Conservation (phyloP, 768 basidiomycete genomes). For the Xerocomus brunneocitrinus region DNA sequence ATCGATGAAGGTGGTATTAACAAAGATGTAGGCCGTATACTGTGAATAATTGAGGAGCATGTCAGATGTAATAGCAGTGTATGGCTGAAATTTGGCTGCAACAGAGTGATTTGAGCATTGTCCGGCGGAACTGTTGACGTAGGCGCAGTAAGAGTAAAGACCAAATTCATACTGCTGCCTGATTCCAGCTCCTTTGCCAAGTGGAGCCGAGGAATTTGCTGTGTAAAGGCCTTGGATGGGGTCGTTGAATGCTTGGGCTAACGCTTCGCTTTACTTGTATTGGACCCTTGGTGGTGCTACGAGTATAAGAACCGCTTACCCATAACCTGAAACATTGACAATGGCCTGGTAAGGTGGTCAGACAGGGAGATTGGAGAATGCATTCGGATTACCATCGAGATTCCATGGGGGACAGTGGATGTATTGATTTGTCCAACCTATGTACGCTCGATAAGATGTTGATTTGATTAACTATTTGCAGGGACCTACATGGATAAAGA, state of each 20-base stretch:
- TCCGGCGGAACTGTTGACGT: constrained; percentile 54
- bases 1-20: constrained; percentile 50
- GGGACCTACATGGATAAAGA: constrained; percentile 72
- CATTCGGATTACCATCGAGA: constrained; percentile 58
- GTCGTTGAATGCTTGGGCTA: constrained; percentile 49
- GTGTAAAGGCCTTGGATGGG: constrained; percentile 63
- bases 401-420: constrained; percentile 61
- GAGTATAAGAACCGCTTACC: constrained; percentile 39
- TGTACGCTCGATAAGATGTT: constrained; percentile 19
- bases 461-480: constrained; percentile 9
- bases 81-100: constrained; percentile 62
- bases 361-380: constrained; percentile 2
- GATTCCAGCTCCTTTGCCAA: constrained; percentile 53
- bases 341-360: constrained; percentile 44
- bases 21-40: constrained; percentile 51
- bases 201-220: constrained; percentile 57
- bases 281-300: neutral
- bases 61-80: constrained; percentile 57
- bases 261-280: constrained; percentile 39
- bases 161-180: constrained; percentile 73
- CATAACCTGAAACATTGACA: constrained; percentile 67
- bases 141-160: constrained; percentile 78
- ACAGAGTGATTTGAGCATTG: constrained; percentile 59
- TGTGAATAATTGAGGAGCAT: constrained; percentile 61
- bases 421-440: constrained; percentile 84